Base-by-base conservation (phyloP, 179 eudicot species). In the Nepenthes alata region DNA sequence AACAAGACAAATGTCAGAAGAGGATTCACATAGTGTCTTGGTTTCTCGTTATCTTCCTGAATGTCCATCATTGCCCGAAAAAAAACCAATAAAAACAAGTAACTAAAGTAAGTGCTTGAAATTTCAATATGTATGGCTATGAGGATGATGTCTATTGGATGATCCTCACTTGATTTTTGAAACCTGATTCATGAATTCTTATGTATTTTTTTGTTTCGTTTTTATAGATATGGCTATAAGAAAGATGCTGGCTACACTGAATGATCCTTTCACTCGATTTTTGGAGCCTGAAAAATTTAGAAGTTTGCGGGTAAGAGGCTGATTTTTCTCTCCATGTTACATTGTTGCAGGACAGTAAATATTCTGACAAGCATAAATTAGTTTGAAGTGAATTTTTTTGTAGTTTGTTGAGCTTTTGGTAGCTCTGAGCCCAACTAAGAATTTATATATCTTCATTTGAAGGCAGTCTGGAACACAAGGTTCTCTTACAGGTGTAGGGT, bases 391-490 rank as follows among this genome's bases (percentile, higher is more conserved):
- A 34, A 36, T 35, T 54, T 54, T 55, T 9, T 2, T 55, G 10
- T 35, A 41, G 9, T 37, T 12, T 16, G 13, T 34, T 8, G 53
- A 10, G 11, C 38, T 55, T 36, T 6, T 55, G 58, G 58, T 2
- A 35, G 58, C 7, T 25, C 7, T 8, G 11, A 50, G 53, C n/a
- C 15, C 5, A 0, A 50, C 62, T 75, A 65, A 74, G 69, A 50
- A 67, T 59, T 66, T 2, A 55, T 58, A 53, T 59, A 65, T 73
- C 74, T 61, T 83, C 54, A 64, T 68, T 62, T 84, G 95, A 91
- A 86, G 96, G 93, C 96, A 91, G 98, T 91, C 96, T 41, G 98
- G 98, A 72, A 86, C 98, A 60, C 77, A 84, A 79, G 83, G 83
- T 71, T 75, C 95, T n/a, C 87, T 91, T 53, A 89, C 96, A 1